Evolutionary conservation across 305 asterid genomes (phyloP).

Genomic region (Coffea humblotiana): DNA sequence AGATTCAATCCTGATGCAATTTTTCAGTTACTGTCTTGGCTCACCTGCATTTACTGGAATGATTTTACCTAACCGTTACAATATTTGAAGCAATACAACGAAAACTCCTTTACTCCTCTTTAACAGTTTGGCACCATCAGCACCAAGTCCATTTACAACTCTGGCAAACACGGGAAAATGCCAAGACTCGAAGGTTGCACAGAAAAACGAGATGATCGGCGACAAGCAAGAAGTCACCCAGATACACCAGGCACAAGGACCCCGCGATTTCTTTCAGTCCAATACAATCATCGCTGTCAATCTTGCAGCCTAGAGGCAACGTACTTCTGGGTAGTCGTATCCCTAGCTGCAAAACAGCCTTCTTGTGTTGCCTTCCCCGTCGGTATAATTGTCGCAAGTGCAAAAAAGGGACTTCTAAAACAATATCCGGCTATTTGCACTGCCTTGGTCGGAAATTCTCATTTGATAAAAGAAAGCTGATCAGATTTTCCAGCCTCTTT

Average conservation of each 20-base stretch:
- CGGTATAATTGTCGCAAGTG: not conserved
- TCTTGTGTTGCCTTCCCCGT: not conserved
- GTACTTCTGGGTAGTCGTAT: not conserved
- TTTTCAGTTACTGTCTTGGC: not conserved
- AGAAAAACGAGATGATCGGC: not conserved
- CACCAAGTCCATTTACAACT: constrained; percentile 22
- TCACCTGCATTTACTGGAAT: constrained; percentile 9
- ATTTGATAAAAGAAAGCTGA: constrained; percentile 52
- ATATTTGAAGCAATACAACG: constrained; percentile 12
- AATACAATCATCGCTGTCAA: constrained; percentile 16
- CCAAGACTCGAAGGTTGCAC: constrained; percentile 17
- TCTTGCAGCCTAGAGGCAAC: constrained; percentile 10
- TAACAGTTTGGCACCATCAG: constrained; percentile 19
- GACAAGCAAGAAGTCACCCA: not conserved
- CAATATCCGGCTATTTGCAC: constrained; percentile 54
- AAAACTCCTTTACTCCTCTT: constrained; percentile 16
- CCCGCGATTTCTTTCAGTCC: constrained; percentile 24
- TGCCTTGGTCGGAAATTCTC: constrained; percentile 73
- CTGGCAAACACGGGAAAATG: not conserved
- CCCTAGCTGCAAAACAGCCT: not conserved
- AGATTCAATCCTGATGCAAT: not conserved
- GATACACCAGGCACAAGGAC: not conserved
- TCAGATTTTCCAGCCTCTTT: constrained; percentile 71
- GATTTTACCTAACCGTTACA: constrained; percentile 18
- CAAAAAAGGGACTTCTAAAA: constrained; percentile 4